A percentile compares a stretch with the other conserved stretches of the same genome.
Conservation (phyloP, 1,284 basidiomycete species). For the Ganoderma sinense region DNA sequence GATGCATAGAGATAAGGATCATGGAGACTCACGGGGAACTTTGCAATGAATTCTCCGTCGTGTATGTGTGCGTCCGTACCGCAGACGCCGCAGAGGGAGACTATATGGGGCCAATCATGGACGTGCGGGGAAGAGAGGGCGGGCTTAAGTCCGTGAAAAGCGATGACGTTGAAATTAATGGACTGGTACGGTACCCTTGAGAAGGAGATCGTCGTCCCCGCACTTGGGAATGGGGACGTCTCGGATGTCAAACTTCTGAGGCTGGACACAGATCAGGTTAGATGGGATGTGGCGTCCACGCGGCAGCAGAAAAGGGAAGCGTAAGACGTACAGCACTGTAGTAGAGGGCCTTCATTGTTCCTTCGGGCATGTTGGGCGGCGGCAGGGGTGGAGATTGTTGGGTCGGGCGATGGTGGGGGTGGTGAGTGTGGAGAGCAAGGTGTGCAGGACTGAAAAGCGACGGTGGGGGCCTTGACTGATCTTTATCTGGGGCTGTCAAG, state of each 20-base stretch:
- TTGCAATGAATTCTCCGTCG: conserved; percentile 67
- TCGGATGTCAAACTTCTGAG: conserved; percentile 43
- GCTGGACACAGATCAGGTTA: conserved; percentile 33
- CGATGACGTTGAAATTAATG: neutral
- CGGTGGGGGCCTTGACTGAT: conserved; percentile 21
- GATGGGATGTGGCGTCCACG: conserved; percentile 3
- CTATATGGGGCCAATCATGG: conserved; percentile 22
- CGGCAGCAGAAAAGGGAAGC: neutral
- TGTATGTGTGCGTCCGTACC: conserved; percentile 66
- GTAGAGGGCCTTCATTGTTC: conserved; percentile 52
- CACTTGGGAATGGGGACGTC: conserved; percentile 53
- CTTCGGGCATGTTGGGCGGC: conserved; percentile 47
- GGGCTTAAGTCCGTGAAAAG: neutral
- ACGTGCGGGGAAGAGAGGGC: conserved; percentile 1
- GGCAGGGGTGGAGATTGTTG: neutral
- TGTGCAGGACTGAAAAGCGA: neutral
- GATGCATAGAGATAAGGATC: conserved; percentile 23
- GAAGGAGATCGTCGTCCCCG: conserved; percentile 58
- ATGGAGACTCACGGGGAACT: conserved; percentile 51
- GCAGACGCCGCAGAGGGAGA: conserved; percentile 41
- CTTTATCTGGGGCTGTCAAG: conserved; percentile 28
- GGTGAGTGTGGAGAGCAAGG: conserved; percentile 21
- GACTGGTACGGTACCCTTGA: conserved; percentile 51
- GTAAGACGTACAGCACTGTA: conserved; percentile 44
- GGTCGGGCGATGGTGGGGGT: conserved; percentile 5